phyloP scores from a whole-genome alignment of 768 basidiomycete genomes.

The Amanita pallidorosea region DNA sequence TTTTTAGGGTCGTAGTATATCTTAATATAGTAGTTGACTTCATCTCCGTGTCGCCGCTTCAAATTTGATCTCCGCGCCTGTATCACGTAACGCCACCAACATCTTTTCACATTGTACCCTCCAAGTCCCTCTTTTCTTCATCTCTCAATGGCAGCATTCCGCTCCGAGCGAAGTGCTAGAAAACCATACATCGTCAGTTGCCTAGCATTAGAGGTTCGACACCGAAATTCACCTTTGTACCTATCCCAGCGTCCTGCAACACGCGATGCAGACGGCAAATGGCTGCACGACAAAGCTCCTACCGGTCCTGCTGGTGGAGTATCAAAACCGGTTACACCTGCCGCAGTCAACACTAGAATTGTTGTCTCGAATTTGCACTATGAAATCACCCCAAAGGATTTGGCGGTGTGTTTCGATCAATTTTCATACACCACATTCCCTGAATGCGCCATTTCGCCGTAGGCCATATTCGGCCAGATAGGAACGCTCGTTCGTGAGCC shows the following conservation, averaged over 20 bases:
- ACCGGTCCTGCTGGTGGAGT: constrained; percentile 23
- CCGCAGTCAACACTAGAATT: constrained; percentile 40
- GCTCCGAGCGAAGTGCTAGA: constrained; percentile 18
- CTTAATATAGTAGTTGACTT: neutral
- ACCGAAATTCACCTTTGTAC: neutral
- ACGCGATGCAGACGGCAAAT: constrained; percentile 49
- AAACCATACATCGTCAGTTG: constrained; percentile 33
- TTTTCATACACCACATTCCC: neutral
- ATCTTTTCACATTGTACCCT: neutral
- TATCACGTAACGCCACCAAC: neutral
- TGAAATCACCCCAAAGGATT: constrained; percentile 81
- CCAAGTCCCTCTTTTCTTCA: neutral
- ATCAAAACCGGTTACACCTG: constrained; percentile 19
- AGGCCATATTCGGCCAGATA: constrained; percentile 88
- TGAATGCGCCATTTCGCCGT: neutral
- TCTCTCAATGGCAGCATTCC: constrained; percentile 7
- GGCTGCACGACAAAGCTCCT: constrained; percentile 71
- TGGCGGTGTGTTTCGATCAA: constrained; percentile 48
- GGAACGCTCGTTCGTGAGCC: constrained; percentile 91
- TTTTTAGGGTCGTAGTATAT: constrained; percentile 29
- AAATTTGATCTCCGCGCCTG: neutral
- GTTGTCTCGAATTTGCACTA: constrained; percentile 86
- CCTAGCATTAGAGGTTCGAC: neutral
- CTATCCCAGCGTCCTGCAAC: constrained; percentile 40
- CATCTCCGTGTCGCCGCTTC: neutral